phyloP scores from a whole-genome alignment of 805 yeast genomes.

The Blastobotrys attinorum region DNA sequence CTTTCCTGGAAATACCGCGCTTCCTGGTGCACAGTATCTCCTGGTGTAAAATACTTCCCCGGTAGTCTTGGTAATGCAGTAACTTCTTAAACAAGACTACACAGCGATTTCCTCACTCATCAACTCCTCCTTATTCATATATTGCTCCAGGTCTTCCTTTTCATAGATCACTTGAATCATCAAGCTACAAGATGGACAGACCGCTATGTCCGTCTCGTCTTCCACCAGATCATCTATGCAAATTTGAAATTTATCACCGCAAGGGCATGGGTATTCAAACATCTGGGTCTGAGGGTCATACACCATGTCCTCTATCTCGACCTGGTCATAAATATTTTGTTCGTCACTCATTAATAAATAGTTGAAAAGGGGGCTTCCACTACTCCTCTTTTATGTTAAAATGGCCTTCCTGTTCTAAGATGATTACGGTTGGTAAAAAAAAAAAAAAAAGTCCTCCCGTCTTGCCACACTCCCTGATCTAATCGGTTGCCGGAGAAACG shows the following conservation, averaged over 20 bases:
- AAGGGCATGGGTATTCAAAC: conserved; percentile 94
- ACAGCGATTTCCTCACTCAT: background rate
- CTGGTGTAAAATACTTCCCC: too few species aligned
- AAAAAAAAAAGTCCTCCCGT: too few species aligned
- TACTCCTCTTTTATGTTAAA: too few species aligned
- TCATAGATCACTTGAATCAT: conserved; percentile 92
- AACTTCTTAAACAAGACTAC: too few species aligned
- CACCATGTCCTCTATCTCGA: conserved; percentile 95
- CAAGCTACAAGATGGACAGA: conserved; percentile 91
- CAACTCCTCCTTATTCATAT: background rate
- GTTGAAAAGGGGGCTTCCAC: too few species aligned
- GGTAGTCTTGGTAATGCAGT: too few species aligned
- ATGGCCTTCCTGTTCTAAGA: too few species aligned
- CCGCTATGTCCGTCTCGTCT: conserved; percentile 83
- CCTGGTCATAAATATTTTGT: conserved; percentile 59
- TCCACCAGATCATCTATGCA: conserved; percentile 75
- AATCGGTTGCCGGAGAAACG: too few species aligned
- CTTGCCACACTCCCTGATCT: too few species aligned
- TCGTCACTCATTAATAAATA: conserved; percentile 1
- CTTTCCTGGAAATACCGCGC: too few species aligned
- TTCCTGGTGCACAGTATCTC: too few species aligned
- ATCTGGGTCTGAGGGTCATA: conserved; percentile 76
- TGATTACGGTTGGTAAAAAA: too few species aligned
- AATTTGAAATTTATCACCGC: conserved; percentile 92
- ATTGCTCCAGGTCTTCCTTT: conserved; percentile 15